Evolutionary conservation across 495 filamentous ascomycete genomes (phyloP).

Genomic region (Rusavskia elegans): DNA sequence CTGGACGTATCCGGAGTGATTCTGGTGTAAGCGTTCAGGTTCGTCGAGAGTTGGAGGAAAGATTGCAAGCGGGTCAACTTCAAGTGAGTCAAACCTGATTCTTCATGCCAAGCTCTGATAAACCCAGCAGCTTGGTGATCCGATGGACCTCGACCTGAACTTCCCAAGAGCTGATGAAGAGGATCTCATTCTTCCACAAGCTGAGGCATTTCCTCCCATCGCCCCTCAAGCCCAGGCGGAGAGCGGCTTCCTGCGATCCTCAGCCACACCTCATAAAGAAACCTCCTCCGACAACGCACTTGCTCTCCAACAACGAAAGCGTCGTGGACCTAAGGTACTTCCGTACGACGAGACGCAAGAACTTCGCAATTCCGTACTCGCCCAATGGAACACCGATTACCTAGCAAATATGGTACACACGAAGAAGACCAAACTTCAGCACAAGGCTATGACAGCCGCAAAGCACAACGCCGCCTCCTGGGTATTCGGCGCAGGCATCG

Average conservation of each 20-base stretch:
- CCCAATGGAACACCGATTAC: slow-evolving; percentile 45
- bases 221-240: slow-evolving; percentile 3
- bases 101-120: slow-evolving; percentile 1
- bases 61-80: slow-evolving; percentile 10
- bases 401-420: slow-evolving; percentile 33
- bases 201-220: slow-evolving; percentile 15
- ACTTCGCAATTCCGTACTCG: slow-evolving; percentile 38
- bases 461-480: slow-evolving; percentile 40
- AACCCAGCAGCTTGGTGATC: slow-evolving; percentile 19
- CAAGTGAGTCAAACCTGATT: slow-evolving; percentile 13
- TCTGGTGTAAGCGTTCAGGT: slow-evolving; percentile 23
- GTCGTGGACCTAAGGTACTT: slow-evolving; percentile 7
- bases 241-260: slow-evolving; percentile 3
- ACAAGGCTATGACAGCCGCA: slow-evolving; percentile 23
- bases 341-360: slow-evolving; percentile 26
- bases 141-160: slow-evolving; percentile 32
- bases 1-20: slow-evolving; percentile 20
- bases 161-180: slow-evolving; percentile 16
- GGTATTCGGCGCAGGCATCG: slow-evolving; percentile 38
- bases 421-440: slow-evolving; percentile 24
- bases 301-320: slow-evolving; percentile 8
- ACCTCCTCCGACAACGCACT: slow-evolving; percentile 13
- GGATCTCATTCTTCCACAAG: slow-evolving; percentile 17
- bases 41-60: slow-evolving; percentile 23
- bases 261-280: slow-evolving; percentile 7